These are phyloP conservation scores for Euptelea pleiosperma DNA, from an alignment of 164 flowering plant genomes.

Conservation along the genomic window DNA sequence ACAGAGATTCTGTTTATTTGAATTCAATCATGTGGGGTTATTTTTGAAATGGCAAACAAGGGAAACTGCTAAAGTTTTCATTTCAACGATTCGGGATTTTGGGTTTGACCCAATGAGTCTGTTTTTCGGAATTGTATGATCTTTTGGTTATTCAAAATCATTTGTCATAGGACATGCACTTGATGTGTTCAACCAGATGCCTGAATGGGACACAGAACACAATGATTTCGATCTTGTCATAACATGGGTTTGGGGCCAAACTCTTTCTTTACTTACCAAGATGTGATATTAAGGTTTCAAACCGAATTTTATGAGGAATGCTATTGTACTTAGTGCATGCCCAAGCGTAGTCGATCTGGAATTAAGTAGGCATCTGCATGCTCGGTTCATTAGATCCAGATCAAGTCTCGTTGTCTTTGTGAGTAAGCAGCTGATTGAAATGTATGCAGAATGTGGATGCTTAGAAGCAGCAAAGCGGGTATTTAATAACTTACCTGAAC, in stretches of 20 bases:
- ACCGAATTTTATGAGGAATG: slow-evolving; percentile 45
- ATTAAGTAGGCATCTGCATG: slow-evolving; percentile 62
- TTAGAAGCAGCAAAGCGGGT: slow-evolving; percentile 33
- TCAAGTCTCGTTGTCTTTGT: slow-evolving; percentile 31
- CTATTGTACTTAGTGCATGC: slow-evolving; percentile 53
- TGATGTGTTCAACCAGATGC: slow-evolving; percentile 28
- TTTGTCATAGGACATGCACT: slow-evolving; percentile 20
- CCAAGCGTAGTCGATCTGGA: slow-evolving; percentile 34
- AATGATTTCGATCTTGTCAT: slow-evolving; percentile 42
- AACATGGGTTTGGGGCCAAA: slow-evolving; percentile 33
- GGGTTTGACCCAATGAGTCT: too few species aligned
- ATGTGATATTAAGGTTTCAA: slow-evolving; percentile 43
- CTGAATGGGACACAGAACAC: slow-evolving; percentile 38
- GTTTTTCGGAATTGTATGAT: slow-evolving; percentile 26
- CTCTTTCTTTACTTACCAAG: slow-evolving; percentile 41
- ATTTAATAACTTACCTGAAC: slow-evolving; percentile 32
- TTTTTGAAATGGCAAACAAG: too few species aligned
- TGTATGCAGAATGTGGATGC: slow-evolving; percentile 59
- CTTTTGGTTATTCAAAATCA: too few species aligned
- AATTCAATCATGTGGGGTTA: too few species aligned
- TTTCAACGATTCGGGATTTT: too few species aligned
- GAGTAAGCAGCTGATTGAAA: slow-evolving; percentile 47
- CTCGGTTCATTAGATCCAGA: slow-evolving; percentile 38
- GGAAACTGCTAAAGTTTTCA: too few species aligned
- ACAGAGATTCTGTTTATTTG: too few species aligned